Evolutionary conservation across 768 basidiomycete species (phyloP), one percentile per base, ranked within the genome.

Genomic region (Pholiota molesta): DNA sequence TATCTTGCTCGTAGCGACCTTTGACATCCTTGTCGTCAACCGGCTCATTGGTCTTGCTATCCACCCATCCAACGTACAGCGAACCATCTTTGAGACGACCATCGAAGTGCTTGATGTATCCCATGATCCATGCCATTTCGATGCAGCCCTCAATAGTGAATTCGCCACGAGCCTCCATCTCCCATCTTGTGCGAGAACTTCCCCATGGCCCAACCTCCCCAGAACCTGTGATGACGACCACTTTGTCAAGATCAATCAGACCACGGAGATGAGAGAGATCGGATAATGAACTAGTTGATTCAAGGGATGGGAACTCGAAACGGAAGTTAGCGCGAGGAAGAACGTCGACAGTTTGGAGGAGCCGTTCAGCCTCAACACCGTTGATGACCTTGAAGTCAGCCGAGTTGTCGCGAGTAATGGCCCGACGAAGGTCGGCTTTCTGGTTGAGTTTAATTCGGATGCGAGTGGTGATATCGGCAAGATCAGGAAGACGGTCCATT

Each of bases 91-190:
- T 95, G 67, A 99, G 84, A 61, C 95, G 95, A 17, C 97, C 97
- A 67, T 99, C 94, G 76, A 98, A 97, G 81, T 99, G 95, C 76
- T 96, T 97, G 85, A 99, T 97, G 78, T 86, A 87, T 44, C 97
- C 97, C 94, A 96, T 99, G 77, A 99, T 89, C 96, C 97, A 99
- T 2, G 97, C 96, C 92, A 99, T 97, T 79, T 99, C 97, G 70
- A 99, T 97, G 71, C 94, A 94, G 19, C 97, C 97, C 74, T 97
- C 91, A 68, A 99, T 96, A 1, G 96, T 95, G 76, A 99, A 91
- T 71, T 97, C 89, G n/a, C 97, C 97, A 51, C 88, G 85, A 51
- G 95, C 96, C 73, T 99, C 97, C 95, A 99, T 99, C 79, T 99
- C 97, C 97, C 97, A 99, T 62, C 97, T 88, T 2, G 97, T 99